A percentile compares a stretch with the other conserved stretches of the same genome.
Conservation (phyloP, 2,329 filamentous ascomycete genomes). For the Verticillium zaregamsianum region DNA sequence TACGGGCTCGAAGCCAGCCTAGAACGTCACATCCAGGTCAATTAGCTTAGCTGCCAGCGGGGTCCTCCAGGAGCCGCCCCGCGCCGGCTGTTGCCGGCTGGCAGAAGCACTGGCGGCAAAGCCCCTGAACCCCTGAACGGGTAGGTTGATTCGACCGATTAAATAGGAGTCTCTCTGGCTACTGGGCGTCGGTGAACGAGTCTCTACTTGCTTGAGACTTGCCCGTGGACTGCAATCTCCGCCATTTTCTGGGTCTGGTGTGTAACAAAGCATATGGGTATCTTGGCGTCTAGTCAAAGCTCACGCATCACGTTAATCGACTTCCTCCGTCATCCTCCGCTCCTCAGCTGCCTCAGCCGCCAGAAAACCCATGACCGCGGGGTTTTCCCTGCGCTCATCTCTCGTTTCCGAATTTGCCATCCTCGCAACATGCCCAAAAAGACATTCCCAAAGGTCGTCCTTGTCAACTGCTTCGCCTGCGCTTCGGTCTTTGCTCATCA, state of each 20-base stretch:
- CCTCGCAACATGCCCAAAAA: slow-evolving; percentile 61
- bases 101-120: background rate
- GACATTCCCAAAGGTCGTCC: slow-evolving; percentile 81
- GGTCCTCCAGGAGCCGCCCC: background rate
- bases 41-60: background rate
- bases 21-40: background rate
- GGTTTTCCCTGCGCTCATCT: slow-evolving; percentile 25
- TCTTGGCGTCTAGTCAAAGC: background rate
- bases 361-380: slow-evolving; percentile 35
- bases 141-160: no score
- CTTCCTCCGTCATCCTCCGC: slow-evolving; percentile 17
- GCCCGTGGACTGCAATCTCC: background rate
- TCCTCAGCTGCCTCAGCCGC: slow-evolving; percentile 40
- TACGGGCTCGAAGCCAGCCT: background rate
- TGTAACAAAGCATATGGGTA: background rate
- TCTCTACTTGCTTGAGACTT: no score
- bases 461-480: slow-evolving; percentile 77
- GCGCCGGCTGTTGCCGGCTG: slow-evolving; percentile 10
- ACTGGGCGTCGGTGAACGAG: no score
- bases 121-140: background rate
- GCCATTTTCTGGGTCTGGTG: background rate
- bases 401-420: slow-evolving; percentile 6
- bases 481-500: slow-evolving; percentile 66
- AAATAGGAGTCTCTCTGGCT: background rate
- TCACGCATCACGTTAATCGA: background rate